These are phyloP conservation scores for Amanita pseudoporphyria DNA, from an alignment of 768 basidiomycete species.

Conservation along the genomic window DNA sequence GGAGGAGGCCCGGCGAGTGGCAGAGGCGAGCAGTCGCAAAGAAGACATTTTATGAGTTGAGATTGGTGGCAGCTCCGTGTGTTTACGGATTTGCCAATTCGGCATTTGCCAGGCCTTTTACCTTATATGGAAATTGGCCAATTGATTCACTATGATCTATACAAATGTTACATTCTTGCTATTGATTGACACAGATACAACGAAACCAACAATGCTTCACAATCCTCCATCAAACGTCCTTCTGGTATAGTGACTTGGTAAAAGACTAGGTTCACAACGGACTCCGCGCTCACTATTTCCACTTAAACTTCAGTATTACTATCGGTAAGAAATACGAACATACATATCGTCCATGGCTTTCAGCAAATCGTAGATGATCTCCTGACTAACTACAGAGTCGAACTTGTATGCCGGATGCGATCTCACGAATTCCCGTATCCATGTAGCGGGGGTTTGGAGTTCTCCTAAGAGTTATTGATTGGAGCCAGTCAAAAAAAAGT, in stretches of 20 bases:
- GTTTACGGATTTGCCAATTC: constrained; percentile 27
- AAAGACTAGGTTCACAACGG: constrained; percentile 45
- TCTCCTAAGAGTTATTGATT: constrained; percentile 42
- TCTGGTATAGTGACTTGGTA: constrained; percentile 50
- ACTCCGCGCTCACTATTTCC: constrained; percentile 57
- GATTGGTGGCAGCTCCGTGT: no score
- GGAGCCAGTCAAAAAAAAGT: constrained; percentile 1
- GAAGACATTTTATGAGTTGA: no score
- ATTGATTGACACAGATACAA: background rate
- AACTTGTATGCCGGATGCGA: no score
- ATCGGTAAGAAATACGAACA: constrained; percentile 2
- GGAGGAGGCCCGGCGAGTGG: no score
- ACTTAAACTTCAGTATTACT: background rate
- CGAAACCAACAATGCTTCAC: constrained; percentile 9
- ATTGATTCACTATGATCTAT: background rate
- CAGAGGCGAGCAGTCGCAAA: no score
- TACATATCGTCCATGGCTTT: constrained; percentile 81
- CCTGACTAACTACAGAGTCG: no score
- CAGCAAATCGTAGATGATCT: constrained; percentile 92
- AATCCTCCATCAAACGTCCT: constrained; percentile 35
- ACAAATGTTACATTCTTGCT: background rate
- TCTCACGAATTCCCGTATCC: constrained; percentile 89
- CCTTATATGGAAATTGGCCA: no score
- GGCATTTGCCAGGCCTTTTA: constrained; percentile 5
- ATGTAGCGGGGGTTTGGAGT: constrained; percentile 79